phyloP scores from a whole-genome alignment of 1,139 yeast genomes.

The Kurtzmaniella quercitrusa region DNA sequence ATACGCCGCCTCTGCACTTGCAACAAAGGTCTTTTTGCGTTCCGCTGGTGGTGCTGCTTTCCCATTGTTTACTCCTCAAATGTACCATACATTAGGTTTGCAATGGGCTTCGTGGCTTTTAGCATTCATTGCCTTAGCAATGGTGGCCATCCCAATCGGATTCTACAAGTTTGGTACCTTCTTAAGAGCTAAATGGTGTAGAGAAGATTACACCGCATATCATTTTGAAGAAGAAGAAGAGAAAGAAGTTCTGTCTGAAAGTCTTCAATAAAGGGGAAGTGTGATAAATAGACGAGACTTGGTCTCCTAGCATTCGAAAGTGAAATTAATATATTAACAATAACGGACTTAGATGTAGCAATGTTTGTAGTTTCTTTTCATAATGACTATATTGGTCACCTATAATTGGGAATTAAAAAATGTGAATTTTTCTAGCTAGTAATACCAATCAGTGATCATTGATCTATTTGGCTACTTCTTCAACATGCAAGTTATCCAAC shows the following conservation, averaged over 20 bases:
- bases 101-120: conserved; percentile 83
- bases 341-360: no score
- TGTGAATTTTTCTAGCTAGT: no score
- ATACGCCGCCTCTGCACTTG: conserved; percentile 87
- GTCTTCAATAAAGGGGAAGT: background rate
- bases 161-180: conserved; percentile 68
- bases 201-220: conserved; percentile 51
- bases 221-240: conserved; percentile 5
- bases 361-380: no score
- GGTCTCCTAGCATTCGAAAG: background rate
- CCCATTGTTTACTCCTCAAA: conserved; percentile 82
- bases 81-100: conserved; percentile 70
- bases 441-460: background rate
- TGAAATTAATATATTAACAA: background rate
- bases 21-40: conserved; percentile 85
- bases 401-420: no score
- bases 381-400: no score
- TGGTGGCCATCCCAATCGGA: conserved; percentile 77
- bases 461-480: background rate
- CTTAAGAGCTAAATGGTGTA: conserved; percentile 63
- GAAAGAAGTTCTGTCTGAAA: conserved; percentile 1
- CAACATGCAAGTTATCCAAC: background rate
- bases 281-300: background rate
- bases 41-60: conserved; percentile 88
- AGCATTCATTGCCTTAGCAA: conserved; percentile 79